Evolutionary conservation across 2,329 filamentous ascomycete genomes (phyloP), one percentile per base, ranked within the genome.

Genomic region (Fonsecaea erecta): DNA sequence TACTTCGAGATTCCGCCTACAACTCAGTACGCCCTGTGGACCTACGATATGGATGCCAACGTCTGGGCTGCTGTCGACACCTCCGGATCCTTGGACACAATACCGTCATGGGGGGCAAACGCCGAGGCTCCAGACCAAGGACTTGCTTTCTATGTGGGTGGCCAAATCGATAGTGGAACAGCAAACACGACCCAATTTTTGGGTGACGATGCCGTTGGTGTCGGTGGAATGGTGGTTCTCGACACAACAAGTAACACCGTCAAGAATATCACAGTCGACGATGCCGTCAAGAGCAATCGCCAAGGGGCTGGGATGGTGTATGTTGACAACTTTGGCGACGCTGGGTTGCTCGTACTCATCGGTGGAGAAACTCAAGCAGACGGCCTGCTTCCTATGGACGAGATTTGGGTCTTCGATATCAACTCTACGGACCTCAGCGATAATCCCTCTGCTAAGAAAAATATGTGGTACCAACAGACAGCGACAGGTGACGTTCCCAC

Each of bases 401-500:
- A 73, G 24, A 74, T 81, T 14, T 74, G 79, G 56, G 66, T 82
- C 3, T 80, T 80, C 52, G 79, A 82, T 63, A 74, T 80, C 37
- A 72, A 73, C 21, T 77, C 77, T 34, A 64, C 75, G 16, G 69
- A 75, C 30, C 32, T 64, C 9, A 60, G 54, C 18, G 62, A 60
- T 16, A 16, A 51, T 52, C 62, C 72, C 18, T 65, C 52, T 12
- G 65, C 65, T 24, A 62, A 72, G 1, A 75, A 76, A 57, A 76
- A 76, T 14, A 75, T 71, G 0, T 83, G 81, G 81, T 79, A 80
- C 67, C 71, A 74, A 24, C 79, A 83, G 69, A 73, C 71, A 16
- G 78, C 79, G 14, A 75, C 74, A 6, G 79, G 81, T 16, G 71
- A 78, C 8, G 74, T 80, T 18, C 37, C 37, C 18, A 81, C 82